phyloP scores from a whole-genome alignment of 1,139 yeast species.

The Debaryomycetaceae sp. region DNA sequence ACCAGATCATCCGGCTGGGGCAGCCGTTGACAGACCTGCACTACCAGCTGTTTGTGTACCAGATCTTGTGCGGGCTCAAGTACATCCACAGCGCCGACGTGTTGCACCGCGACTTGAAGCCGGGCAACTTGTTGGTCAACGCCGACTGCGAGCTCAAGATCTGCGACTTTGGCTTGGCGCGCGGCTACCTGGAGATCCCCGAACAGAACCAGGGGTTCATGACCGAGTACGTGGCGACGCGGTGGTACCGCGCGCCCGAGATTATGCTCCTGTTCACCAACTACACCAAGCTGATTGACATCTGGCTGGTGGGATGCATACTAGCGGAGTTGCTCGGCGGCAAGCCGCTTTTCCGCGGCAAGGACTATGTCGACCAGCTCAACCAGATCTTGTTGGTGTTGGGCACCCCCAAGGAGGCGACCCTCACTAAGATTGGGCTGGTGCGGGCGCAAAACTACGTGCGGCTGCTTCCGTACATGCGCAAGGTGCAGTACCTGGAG shows the following conservation, averaged over 20 bases:
- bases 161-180: conserved; percentile 94
- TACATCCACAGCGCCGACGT: conserved; percentile 91
- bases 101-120: conserved; percentile 88
- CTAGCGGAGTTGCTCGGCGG: conserved; percentile 92
- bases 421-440: conserved; percentile 80
- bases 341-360: conserved; percentile 87
- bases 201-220: conserved; percentile 85
- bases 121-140: conserved; percentile 87
- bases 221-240: conserved; percentile 95
- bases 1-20: conserved; percentile 88
- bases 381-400: conserved; percentile 79
- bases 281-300: conserved; percentile 91
- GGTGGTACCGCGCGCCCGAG: conserved; percentile 99
- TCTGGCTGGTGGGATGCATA: conserved; percentile 97
- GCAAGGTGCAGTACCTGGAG: conserved; percentile 69
- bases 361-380: conserved; percentile 92
- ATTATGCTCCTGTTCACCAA: conserved; percentile 91
- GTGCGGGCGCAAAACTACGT: conserved; percentile 90
- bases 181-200: conserved; percentile 86
- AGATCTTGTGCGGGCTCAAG: conserved; percentile 87
- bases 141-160: conserved; percentile 96
- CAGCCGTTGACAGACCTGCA: conserved; percentile 95
- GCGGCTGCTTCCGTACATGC: conserved; percentile 76
- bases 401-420: conserved; percentile 88
- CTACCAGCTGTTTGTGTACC: conserved; percentile 88